A percentile compares a stretch with the other conserved stretches of the same genome.
phyloP scores from a whole-genome alignment of 2,329 filamentous ascomycete species.

The Trichophyton simii region DNA sequence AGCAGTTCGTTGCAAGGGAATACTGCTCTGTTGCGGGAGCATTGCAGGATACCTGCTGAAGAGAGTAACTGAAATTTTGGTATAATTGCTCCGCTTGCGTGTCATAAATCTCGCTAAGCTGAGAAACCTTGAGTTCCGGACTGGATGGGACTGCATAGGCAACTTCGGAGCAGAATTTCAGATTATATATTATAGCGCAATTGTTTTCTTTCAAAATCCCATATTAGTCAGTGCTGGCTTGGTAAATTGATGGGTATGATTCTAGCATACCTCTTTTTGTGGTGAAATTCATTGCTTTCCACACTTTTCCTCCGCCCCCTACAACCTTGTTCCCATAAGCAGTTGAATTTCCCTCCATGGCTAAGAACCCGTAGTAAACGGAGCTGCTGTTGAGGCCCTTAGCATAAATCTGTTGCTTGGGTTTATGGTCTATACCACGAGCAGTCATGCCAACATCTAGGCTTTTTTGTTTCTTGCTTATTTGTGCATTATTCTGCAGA shows the following conservation, averaged over 20 bases:
- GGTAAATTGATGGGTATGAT: not conserved
- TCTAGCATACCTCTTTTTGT: constrained; percentile 58
- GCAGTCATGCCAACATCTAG: constrained; percentile 55
- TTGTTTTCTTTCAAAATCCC: constrained; percentile 49
- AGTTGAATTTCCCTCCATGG: constrained; percentile 46
- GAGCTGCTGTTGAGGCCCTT: constrained; percentile 59
- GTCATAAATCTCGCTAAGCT: constrained; percentile 65
- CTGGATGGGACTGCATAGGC: constrained; percentile 88
- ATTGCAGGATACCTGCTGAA: constrained; percentile 78
- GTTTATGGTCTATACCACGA: constrained; percentile 51
- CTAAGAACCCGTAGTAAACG: constrained; percentile 60
- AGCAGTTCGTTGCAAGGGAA: constrained; percentile 65
- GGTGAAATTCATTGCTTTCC: constrained; percentile 55
- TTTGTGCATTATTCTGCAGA: constrained; percentile 52
- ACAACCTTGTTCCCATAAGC: constrained; percentile 42
- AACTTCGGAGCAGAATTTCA: constrained; percentile 78
- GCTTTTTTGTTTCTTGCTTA: constrained; percentile 48
- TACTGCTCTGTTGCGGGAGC: constrained; percentile 61
- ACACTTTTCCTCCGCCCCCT: constrained; percentile 66
- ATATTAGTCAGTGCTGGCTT: not conserved
- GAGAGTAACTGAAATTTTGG: constrained; percentile 63
- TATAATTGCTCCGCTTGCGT: constrained; percentile 57
- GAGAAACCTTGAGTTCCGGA: constrained; percentile 47
- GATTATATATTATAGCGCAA: constrained; percentile 72
- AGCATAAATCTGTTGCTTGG: constrained; percentile 82